A percentile compares a stretch with the other conserved stretches of the same genome.
Conservation (phyloP, 2,329 filamentous ascomycete species). For the Trichoderma simmonsii region DNA sequence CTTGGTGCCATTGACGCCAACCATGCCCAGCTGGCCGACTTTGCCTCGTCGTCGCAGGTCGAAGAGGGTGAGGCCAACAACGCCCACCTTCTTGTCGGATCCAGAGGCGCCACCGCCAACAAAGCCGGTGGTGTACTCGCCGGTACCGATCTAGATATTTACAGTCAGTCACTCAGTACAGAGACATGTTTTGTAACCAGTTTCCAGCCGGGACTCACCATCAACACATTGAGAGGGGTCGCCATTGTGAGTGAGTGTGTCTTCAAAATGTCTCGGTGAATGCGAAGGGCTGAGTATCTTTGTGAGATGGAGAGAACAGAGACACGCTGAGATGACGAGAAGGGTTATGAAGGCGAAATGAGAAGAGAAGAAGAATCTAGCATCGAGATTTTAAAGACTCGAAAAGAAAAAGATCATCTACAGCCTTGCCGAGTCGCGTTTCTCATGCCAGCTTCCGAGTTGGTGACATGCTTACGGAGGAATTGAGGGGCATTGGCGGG, state of each 20-base stretch:
- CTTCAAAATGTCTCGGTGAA: neutral
- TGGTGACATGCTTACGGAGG: slow-evolving; percentile 29
- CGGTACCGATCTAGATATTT: slow-evolving; percentile 68
- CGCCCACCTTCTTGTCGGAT: slow-evolving; percentile 94
- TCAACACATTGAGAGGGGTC: slow-evolving; percentile 64
- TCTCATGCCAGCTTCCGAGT: neutral
- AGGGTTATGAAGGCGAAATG: neutral
- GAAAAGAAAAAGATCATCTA: neutral
- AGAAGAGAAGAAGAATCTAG: neutral
- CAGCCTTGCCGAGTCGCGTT: slow-evolving; percentile 6
- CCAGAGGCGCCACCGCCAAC: slow-evolving; percentile 78
- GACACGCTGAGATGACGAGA: neutral
- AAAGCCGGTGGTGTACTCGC: slow-evolving; percentile 95
- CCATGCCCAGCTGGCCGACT: slow-evolving; percentile 83
- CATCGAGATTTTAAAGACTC: neutral
- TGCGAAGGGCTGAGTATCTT: neutral
- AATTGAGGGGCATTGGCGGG: slow-evolving; percentile 36
- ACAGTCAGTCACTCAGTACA: neutral
- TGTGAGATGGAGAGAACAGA: neutral
- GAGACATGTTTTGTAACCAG: neutral
- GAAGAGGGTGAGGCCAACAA: slow-evolving; percentile 86
- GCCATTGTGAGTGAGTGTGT: slow-evolving; percentile 41
- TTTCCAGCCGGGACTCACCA: slow-evolving; percentile 45
- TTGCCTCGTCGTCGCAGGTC: slow-evolving; percentile 86
- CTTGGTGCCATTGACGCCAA: slow-evolving; percentile 82